phyloP scores from a whole-genome alignment of 345 rosid species.

The Syzygium jambos region DNA sequence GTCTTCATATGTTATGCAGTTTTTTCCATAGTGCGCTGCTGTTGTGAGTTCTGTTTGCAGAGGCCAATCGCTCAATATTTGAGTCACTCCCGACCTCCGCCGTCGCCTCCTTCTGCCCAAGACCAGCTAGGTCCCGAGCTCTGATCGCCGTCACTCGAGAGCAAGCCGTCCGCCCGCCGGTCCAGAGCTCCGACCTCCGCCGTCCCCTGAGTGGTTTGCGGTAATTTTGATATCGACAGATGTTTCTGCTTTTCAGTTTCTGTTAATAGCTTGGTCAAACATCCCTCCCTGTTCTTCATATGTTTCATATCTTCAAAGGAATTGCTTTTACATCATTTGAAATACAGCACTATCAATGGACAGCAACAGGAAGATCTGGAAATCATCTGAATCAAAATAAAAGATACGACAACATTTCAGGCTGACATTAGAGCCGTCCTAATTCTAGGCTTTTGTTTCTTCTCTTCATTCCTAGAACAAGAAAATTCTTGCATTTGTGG shows the following conservation, averaged over 20 bases:
- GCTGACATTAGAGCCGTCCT: not conserved
- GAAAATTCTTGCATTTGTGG: not conserved
- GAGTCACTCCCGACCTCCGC: too few relatives aligned
- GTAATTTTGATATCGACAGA: constrained; percentile 33
- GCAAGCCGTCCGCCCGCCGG: too few relatives aligned
- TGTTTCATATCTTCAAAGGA: not conserved
- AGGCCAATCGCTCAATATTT: too few relatives aligned
- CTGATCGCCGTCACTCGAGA: too few relatives aligned
- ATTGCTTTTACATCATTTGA: not conserved
- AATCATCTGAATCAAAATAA: not conserved
- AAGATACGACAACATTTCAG: not conserved
- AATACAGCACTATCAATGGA: not conserved
- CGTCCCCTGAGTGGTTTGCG: constrained; percentile 14
- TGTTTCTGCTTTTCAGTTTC: not conserved
- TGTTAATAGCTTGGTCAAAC: not conserved
- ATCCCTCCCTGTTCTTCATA: not conserved
- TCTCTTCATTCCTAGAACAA: not conserved
- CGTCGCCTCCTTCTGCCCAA: too few relatives aligned
- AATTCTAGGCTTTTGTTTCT: not conserved
- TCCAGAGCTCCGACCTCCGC: too few relatives aligned
- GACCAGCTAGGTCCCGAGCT: too few relatives aligned
- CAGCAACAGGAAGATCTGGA: not conserved
- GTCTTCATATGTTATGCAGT: too few relatives aligned
- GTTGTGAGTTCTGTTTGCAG: too few relatives aligned
- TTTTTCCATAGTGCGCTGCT: too few relatives aligned